phyloP scores from a whole-genome alignment of 1,284 basidiomycete genomes.

The Macrocybe sp. region DNA sequence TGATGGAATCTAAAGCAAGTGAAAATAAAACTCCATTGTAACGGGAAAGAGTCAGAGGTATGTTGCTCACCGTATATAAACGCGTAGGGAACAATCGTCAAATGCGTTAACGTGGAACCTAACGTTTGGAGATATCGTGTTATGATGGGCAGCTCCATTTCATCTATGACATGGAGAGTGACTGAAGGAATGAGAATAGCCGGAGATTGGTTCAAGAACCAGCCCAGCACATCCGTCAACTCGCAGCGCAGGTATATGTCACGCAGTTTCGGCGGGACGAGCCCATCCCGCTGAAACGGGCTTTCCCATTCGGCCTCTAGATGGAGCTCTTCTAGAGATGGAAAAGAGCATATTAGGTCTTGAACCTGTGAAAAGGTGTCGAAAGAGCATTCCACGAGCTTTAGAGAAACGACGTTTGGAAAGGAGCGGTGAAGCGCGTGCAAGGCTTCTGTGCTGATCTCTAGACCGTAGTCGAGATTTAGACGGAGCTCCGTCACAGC shows the following conservation, averaged over 20 bases:
- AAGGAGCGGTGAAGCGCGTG: constrained; percentile 8
- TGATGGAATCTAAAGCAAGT: constrained; percentile 5
- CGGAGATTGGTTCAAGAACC: constrained; percentile 9
- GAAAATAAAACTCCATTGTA: neutral
- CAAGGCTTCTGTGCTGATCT: constrained; percentile 5
- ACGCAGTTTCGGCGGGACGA: constrained; percentile 8
- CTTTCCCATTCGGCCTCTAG: constrained; percentile 13
- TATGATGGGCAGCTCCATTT: constrained; percentile 8
- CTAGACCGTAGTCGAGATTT: too few species aligned
- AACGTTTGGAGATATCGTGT: constrained; percentile 9
- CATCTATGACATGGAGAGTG: constrained; percentile 10
- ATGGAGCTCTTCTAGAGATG: constrained; percentile 9
- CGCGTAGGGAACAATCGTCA: constrained; percentile 7
- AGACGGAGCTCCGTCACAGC: constrained; percentile 3
- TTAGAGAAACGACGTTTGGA: constrained; percentile 10
- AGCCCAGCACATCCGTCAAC: constrained; percentile 10
- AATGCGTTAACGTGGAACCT: constrained; percentile 10
- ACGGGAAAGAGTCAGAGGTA: neutral
- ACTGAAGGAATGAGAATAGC: constrained; percentile 9
- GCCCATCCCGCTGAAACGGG: constrained; percentile 6
- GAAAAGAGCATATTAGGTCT: constrained; percentile 11
- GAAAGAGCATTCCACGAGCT: constrained; percentile 11
- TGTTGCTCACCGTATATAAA: constrained; percentile 7
- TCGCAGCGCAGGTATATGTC: constrained; percentile 13
- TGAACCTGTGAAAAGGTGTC: constrained; percentile 11